These are phyloP conservation scores for Coprinopsis strossmayeri DNA, from an alignment of 768 basidiomycete species.

Conservation along the genomic window DNA sequence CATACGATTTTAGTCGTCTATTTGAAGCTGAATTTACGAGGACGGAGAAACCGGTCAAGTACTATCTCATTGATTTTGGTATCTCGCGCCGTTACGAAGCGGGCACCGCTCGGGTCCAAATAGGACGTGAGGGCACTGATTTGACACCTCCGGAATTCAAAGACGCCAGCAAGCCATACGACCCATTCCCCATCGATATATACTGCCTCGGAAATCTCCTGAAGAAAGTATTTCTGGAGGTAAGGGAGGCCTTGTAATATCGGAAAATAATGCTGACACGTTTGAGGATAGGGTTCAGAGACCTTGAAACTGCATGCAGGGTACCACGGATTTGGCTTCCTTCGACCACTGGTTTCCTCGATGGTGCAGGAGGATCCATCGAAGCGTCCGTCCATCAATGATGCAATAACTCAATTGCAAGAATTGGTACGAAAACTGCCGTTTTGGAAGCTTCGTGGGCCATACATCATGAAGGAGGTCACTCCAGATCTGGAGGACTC, in stretches of 20 bases:
- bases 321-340: constrained; percentile 27
- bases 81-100: constrained; percentile 23
- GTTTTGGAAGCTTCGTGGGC: neutral
- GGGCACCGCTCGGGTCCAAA: constrained; percentile 1
- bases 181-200: constrained; percentile 39
- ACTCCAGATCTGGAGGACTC: too few relatives aligned
- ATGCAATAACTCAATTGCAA: neutral
- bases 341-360: constrained; percentile 23
- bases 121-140: constrained; percentile 28
- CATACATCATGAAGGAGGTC: too few relatives aligned
- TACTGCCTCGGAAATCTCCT: constrained; percentile 36
- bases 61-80: constrained; percentile 34
- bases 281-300: neutral
- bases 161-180: constrained; percentile 14
- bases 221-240: constrained; percentile 22
- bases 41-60: too few relatives aligned
- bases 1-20: too few relatives aligned
- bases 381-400: constrained; percentile 20
- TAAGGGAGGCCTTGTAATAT: constrained; percentile 7
- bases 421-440: neutral
- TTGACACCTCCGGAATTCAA: constrained; percentile 30
- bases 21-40: too few relatives aligned
- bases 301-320: too few relatives aligned
- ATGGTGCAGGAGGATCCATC: constrained; percentile 32
- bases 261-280: neutral